These are phyloP conservation scores for Trypanosoma platydactyli DNA, from an alignment of 208 protist genomes.

Conservation along the genomic window DNA sequence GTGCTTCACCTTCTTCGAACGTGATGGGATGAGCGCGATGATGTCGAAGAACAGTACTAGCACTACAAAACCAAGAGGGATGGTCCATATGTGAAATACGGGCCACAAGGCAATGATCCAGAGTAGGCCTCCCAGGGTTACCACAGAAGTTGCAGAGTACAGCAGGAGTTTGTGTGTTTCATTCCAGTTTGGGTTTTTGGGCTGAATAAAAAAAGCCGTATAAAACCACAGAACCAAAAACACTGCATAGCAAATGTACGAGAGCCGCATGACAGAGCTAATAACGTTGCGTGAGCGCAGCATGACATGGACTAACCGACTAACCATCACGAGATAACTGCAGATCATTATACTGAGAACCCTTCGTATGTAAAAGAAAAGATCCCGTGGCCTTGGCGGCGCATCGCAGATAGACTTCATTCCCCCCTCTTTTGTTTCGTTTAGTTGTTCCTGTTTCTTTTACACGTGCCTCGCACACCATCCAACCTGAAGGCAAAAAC, in stretches of 20 bases:
- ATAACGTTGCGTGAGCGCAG: conserved; percentile 41
- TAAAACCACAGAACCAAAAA: conserved; percentile 79
- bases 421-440: neutral
- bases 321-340: conserved; percentile 5
- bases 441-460: neutral
- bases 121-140: conserved; percentile 35
- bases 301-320: conserved; percentile 53
- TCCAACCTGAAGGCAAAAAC: neutral
- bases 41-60: conserved; percentile 24
- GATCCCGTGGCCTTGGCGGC: conserved; percentile 1
- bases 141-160: conserved; percentile 35
- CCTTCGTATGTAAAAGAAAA: conserved; percentile 20
- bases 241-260: conserved; percentile 46
- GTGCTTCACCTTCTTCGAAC: conserved; percentile 20
- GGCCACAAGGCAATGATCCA: conserved; percentile 81
- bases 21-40: conserved; percentile 18
- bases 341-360: conserved; percentile 14
- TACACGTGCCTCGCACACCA: neutral
- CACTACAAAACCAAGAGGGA: conserved; percentile 40
- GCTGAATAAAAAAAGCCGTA: conserved; percentile 46
- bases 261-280: conserved; percentile 41
- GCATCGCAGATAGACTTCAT: conserved; percentile 4
- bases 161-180: conserved; percentile 61
- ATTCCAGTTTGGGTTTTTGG: conserved; percentile 62
- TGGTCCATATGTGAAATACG: conserved; percentile 53